These are phyloP conservation scores for Capsicum baccatum DNA, from an alignment of 257 asterid genomes.

Conservation along the genomic window DNA sequence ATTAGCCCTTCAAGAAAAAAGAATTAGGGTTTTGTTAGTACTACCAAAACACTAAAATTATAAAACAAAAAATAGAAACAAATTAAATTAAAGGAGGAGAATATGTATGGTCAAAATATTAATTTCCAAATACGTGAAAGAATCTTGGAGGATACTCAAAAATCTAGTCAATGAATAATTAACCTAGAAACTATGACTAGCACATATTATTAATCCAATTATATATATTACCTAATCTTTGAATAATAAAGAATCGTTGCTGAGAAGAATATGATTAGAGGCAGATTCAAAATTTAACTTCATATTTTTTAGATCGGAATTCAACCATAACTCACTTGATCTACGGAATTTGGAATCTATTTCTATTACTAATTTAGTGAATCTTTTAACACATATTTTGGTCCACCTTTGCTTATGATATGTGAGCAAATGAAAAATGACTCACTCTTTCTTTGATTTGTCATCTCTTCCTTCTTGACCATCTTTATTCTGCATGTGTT, in stretches of 20 bases:
- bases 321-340: not conserved
- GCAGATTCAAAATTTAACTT: not conserved
- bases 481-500: not conserved
- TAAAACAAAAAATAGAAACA: not conserved
- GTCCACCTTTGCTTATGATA: not conserved
- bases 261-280: not conserved
- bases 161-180: not conserved
- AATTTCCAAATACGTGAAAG: not conserved
- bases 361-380: not conserved
- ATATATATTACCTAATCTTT: not conserved
- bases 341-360: not conserved
- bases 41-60: constrained; percentile 8
- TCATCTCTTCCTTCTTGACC: constrained; percentile 32
- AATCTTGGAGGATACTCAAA: not conserved
- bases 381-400: not conserved
- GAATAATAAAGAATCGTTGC: not conserved
- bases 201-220: not conserved
- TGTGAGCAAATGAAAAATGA: not conserved
- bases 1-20: not conserved
- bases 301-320: not conserved
- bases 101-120: not conserved
- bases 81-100: not conserved
- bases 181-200: constrained; percentile 7
- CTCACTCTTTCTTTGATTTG: constrained; percentile 56
- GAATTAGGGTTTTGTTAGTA: constrained; percentile 16